phyloP scores from a whole-genome alignment of 306 rosid genomes.

The Delonix regia region DNA sequence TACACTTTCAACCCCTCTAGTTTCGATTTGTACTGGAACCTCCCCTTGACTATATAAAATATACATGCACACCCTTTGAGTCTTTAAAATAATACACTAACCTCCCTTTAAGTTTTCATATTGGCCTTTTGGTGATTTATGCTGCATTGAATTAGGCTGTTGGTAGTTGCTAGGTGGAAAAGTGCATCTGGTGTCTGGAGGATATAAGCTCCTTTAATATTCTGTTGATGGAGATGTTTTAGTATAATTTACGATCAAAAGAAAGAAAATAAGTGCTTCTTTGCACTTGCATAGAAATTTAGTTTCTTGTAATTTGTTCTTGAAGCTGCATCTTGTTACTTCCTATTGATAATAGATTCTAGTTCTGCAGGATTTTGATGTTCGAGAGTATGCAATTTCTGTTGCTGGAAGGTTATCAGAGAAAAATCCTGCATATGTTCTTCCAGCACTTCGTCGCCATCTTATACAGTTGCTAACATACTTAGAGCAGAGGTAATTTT shows the following conservation, averaged over 20 bases:
- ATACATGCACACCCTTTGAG: not conserved
- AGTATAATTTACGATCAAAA: slow-evolving; percentile 2
- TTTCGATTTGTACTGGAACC: not conserved
- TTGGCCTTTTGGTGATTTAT: not conserved
- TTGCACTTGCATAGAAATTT: slow-evolving; percentile 30
- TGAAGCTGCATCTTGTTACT: slow-evolving; percentile 32
- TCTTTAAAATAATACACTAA: not conserved
- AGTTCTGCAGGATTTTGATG: slow-evolving; percentile 84
- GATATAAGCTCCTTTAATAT: not conserved
- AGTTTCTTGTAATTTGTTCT: slow-evolving; percentile 34
- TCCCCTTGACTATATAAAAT: not conserved
- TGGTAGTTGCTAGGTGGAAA: not conserved
- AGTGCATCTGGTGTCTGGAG: not conserved
- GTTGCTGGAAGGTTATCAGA: slow-evolving; percentile 95
- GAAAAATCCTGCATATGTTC: slow-evolving; percentile 98
- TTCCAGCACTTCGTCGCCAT: slow-evolving; percentile 99
- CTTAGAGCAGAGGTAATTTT: slow-evolving; percentile 86
- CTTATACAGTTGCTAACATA: slow-evolving; percentile 92
- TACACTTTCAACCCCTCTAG: not conserved
- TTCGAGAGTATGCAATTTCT: slow-evolving; percentile 91
- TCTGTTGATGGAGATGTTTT: not conserved
- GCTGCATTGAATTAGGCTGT: not conserved
- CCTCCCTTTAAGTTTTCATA: not conserved
- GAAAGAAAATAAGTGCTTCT: slow-evolving; percentile 17
- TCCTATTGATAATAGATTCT: slow-evolving; percentile 31